A percentile compares a stretch with the other conserved stretches of the same genome.
Evolutionary conservation across 805 yeast species (phyloP).

Genomic region (Priceomyces haplophilus): DNA sequence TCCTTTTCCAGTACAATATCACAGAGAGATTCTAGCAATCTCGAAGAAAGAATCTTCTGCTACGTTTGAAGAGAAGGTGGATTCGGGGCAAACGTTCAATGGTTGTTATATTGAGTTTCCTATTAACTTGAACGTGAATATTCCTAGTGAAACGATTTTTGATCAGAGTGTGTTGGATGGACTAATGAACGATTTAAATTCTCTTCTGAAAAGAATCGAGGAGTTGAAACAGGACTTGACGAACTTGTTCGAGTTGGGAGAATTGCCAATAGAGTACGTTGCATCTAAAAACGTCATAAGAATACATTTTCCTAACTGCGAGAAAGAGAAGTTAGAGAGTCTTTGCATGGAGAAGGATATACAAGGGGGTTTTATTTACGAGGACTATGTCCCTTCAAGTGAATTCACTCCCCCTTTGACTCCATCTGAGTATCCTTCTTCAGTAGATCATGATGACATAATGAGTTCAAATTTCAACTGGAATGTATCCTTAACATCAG

Average conservation of each 20-base stretch:
- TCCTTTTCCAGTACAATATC: constrained; percentile 24
- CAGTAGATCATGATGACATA: constrained; percentile 18
- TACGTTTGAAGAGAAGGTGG: constrained; percentile 14
- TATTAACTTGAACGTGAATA: constrained; percentile 19
- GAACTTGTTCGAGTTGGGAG: constrained; percentile 57
- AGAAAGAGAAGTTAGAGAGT: constrained; percentile 51
- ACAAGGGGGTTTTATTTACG: constrained; percentile 51
- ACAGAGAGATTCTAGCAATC: constrained; percentile 19
- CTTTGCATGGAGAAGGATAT: constrained; percentile 60
- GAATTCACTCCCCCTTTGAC: background rate
- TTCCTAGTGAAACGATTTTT: constrained; percentile 33
- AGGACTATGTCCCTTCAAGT: constrained; percentile 14
- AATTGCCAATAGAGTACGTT: constrained; percentile 56
- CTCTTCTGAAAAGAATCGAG: constrained; percentile 39
- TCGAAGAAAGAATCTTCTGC: constrained; percentile 19
- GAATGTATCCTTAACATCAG: constrained; percentile 11
- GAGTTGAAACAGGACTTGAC: constrained; percentile 43
- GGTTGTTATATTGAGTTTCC: constrained; percentile 38
- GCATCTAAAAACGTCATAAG: constrained; percentile 39
- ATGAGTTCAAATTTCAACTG: constrained; percentile 18
- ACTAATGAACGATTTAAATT: constrained; percentile 56
- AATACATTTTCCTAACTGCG: constrained; percentile 72
- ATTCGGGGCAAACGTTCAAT: constrained; percentile 10
- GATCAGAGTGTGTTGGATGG: constrained; percentile 40
- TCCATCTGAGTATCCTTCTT: constrained; percentile 3